Conservation (phyloP, 352 stramenopile species). For the Globisporangium okanoganense region DNA sequence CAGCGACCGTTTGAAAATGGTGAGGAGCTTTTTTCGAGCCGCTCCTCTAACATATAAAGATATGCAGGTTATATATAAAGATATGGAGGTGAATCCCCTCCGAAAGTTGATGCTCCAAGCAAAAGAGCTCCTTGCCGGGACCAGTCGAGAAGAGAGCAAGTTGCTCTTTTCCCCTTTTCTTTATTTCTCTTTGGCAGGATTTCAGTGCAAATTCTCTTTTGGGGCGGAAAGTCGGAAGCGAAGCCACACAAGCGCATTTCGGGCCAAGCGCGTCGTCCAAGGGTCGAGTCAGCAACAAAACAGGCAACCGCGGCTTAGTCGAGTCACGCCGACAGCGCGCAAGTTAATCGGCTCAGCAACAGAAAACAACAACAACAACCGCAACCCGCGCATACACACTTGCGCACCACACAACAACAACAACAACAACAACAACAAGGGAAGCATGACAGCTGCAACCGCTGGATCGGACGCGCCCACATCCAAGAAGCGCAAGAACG, state of each 20-base stretch:
- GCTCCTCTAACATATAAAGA: too few species aligned
- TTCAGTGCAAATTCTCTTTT: conserved; percentile 52
- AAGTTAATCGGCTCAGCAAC: too few species aligned
- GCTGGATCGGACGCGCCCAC: neutral
- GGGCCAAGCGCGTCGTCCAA: neutral
- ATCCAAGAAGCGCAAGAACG: conserved; percentile 60
- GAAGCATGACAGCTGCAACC: conserved; percentile 1
- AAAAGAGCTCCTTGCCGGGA: neutral
- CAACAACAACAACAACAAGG: neutral
- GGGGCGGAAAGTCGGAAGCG: conserved; percentile 35
- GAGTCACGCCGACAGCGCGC: too few species aligned
- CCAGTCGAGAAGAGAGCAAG: conserved; percentile 10
- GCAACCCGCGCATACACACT: conserved; percentile 4
- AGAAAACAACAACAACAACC: conserved; percentile 5
- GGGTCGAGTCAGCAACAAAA: neutral
- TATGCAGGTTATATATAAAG: neutral
- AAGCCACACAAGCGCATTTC: conserved; percentile 6
- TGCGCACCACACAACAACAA: neutral
- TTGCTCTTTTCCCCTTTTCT: conserved; percentile 11
- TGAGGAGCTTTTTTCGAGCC: too few species aligned
- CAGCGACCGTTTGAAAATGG: too few species aligned
- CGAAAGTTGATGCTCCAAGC: neutral
- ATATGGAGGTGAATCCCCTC: neutral
- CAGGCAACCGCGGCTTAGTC: too few species aligned
- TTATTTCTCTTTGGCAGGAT: conserved; percentile 20